phyloP scores from a whole-genome alignment of 129 eudicot species.

The Lactuca saligna region DNA sequence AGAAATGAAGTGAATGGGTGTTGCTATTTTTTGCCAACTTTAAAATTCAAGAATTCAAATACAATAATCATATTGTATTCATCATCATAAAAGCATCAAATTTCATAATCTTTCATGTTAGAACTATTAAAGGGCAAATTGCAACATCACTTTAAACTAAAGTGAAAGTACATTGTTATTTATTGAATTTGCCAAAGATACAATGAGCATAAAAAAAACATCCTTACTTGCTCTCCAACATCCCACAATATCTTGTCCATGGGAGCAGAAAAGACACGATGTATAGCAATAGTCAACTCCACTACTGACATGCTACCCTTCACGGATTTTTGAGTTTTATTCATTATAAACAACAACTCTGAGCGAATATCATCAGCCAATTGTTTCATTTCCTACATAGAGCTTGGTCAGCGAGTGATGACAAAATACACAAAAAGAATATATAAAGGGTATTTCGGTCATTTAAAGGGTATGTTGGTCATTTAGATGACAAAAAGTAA shows the following conservation, averaged over 20 bases:
- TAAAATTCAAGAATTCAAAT: conserved; percentile 7
- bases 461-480: background rate
- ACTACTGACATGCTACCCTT: conserved; percentile 71
- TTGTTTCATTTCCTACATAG: conserved; percentile 69
- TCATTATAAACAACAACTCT: conserved; percentile 59
- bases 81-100: no score
- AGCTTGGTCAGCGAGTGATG: conserved; percentile 17
- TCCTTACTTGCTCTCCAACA: conserved; percentile 73
- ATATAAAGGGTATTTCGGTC: background rate
- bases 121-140: no score
- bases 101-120: no score
- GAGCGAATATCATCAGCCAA: conserved; percentile 84
- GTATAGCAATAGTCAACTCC: conserved; percentile 90
- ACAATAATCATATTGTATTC: no score
- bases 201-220: conserved; percentile 5
- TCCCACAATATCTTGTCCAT: conserved; percentile 96
- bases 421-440: conserved; percentile 3
- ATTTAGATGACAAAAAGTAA: conserved; percentile 9
- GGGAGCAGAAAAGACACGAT: conserved; percentile 81
- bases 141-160: no score
- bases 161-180: no score
- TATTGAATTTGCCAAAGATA: no score
- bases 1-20: background rate
- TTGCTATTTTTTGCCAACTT: background rate
- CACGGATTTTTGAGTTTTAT: conserved; percentile 51